Base-by-base conservation (phyloP, 2,329 filamentous ascomycete genomes). In the Stagonosporopsis vannaccii region DNA sequence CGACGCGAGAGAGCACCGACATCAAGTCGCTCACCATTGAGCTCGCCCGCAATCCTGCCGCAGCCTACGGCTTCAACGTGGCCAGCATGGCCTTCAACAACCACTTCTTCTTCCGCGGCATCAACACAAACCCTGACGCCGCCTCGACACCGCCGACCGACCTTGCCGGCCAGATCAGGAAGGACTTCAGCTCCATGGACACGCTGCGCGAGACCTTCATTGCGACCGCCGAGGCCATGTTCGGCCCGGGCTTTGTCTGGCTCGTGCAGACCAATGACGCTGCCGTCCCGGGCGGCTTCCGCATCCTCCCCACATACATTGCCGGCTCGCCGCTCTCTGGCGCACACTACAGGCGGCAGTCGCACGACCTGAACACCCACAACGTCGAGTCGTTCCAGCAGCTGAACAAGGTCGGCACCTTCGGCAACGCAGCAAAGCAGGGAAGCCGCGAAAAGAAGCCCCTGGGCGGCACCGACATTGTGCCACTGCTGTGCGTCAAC, bases 171-270 rank as follows among this genome's bases (percentile, higher is more conserved):
- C 82, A 84, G 53, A 86, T 98, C 66, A 81, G 85, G 68, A 79
- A 81, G 64, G 87, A 87, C 69, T 98, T 97, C 81, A 89, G 90
- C 72, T 92, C 89, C 68, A 81, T 96, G 67, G 90, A 96, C 63
- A 93, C 90, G 26, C 86, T 99, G 56, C 87, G 87, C 73, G 83
- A 84, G 67, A 90, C 95, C 74, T 87, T 99, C 77, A 78, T 95
- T 71, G 81, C 88, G 62, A 96, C 90, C 36, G 94, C 94, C 56
- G 83, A 86, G 65, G 85, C 87, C 79, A 97, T 98, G 92, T 98
- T 99, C 80, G 95, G 94, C 51, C 93, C 94, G 0, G 95, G 95
- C 63, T 98, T 96, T 79, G 90, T 98, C 73, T 99, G 95, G 95
- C 88, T 99, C 59, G 90, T 97, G 69, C 72, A 81, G 37, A 78